A percentile compares a stretch with the other conserved stretches of the same genome.
Conservation (phyloP, 257 asterid species). For the Nicotiana undulata region DNA sequence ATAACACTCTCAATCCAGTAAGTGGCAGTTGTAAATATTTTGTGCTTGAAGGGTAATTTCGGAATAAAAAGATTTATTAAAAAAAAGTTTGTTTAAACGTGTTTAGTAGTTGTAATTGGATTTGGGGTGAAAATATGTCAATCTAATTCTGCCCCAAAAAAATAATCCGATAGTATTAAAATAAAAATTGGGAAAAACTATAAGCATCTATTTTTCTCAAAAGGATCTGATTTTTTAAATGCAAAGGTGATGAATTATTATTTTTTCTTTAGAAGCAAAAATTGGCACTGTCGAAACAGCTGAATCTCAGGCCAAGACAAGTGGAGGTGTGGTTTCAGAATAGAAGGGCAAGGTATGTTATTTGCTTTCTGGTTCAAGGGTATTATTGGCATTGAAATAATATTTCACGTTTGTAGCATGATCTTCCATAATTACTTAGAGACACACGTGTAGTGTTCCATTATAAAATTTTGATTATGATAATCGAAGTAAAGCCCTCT, state of each 20-base stretch:
- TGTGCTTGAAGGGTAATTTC: slow-evolving; percentile 16
- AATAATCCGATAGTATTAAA: background rate
- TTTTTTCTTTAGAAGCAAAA: slow-evolving; percentile 68
- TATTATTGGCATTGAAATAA: slow-evolving; percentile 15
- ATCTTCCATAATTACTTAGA: background rate
- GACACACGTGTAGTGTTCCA: background rate
- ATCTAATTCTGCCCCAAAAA: background rate
- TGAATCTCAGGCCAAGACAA: slow-evolving; percentile 80
- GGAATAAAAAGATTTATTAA: background rate
- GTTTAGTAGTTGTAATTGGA: background rate
- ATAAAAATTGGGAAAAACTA: too few species aligned
- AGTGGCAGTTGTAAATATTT: slow-evolving; percentile 22
- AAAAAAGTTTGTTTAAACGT: background rate
- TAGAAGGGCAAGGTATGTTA: slow-evolving; percentile 90
- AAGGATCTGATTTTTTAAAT: background rate
- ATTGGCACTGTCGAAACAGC: slow-evolving; percentile 74
- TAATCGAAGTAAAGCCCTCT: background rate
- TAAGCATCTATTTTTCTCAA: background rate
- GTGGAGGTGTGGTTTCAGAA: slow-evolving; percentile 99
- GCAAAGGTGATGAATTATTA: background rate
- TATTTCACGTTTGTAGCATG: slow-evolving; percentile 3
- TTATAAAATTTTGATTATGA: background rate
- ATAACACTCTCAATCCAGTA: slow-evolving; percentile 86
- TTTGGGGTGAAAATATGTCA: background rate
- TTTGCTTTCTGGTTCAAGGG: slow-evolving; percentile 14